Conservation (phyloP, 2,329 filamentous ascomycete genomes). For the Paraphoma chrysanthemicola region DNA sequence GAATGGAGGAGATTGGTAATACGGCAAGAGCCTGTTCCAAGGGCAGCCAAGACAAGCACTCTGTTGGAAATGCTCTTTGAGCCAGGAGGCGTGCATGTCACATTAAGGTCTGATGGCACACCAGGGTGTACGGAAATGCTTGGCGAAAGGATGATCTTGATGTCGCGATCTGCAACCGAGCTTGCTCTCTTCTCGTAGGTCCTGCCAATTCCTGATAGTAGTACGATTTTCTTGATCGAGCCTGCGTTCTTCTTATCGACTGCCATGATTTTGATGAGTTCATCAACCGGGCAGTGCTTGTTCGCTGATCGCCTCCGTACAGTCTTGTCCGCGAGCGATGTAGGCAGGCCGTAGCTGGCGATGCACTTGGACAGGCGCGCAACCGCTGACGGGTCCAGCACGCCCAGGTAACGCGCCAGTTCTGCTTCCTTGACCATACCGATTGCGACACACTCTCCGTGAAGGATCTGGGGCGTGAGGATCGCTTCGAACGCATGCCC, state of each 20-base stretch:
- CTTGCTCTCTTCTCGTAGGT: constrained; percentile 88
- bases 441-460: constrained; percentile 94
- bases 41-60: constrained; percentile 89
- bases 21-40: constrained; percentile 83
- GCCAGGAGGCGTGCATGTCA: constrained; percentile 86
- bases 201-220: constrained; percentile 87
- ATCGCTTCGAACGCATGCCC: constrained; percentile 97
- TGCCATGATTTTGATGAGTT: constrained; percentile 89
- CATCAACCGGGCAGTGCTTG: constrained; percentile 86
- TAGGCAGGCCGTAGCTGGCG: constrained; percentile 89
- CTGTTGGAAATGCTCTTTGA: constrained; percentile 98
- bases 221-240: constrained; percentile 91
- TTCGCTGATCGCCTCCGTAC: constrained; percentile 83
- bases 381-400: constrained; percentile 85
- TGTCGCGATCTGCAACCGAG: constrained; percentile 84
- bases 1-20: constrained; percentile 94
- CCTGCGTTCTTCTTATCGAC: constrained; percentile 99
- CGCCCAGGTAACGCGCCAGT: constrained; percentile 84
- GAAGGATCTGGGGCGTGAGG: constrained; percentile 90
- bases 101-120: constrained; percentile 68
- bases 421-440: constrained; percentile 99
- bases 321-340: constrained; percentile 81
- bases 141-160: constrained; percentile 82
- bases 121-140: constrained; percentile 77
- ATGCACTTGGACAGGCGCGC: constrained; percentile 92